These are phyloP conservation scores for Gastrodia elata DNA, from an alignment of 106 monocot species.

Conservation along the genomic window DNA sequence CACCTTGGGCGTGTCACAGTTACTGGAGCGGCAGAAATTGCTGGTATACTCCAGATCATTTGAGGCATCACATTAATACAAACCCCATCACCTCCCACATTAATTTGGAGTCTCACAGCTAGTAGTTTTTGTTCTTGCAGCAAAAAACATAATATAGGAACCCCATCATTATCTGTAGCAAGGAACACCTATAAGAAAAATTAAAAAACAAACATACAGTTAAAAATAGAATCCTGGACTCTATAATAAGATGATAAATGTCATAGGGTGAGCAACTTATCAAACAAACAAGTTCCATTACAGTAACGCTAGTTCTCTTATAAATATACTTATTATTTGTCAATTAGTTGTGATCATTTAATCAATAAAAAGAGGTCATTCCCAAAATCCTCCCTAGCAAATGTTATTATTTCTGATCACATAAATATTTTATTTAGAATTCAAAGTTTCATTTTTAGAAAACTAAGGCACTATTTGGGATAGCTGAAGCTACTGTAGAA, in stretches of 20 bases:
- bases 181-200: conserved; percentile 60
- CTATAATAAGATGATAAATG: background rate
- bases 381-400: too few relatives aligned
- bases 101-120: conserved; percentile 60
- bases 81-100: conserved; percentile 42
- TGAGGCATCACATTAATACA: conserved; percentile 60
- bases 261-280: background rate
- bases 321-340: background rate
- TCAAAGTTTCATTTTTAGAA: too few relatives aligned
- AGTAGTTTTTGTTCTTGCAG: conserved; percentile 78
- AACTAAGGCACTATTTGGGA: too few relatives aligned
- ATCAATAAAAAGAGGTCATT: too few relatives aligned
- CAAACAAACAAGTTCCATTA: background rate
- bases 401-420: too few relatives aligned
- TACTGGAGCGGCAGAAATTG: conserved; percentile 73
- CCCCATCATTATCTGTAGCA: conserved; percentile 75
- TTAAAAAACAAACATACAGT: background rate
- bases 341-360: too few relatives aligned
- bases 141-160: conserved; percentile 70
- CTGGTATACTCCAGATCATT: conserved; percentile 68
- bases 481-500: too few relatives aligned
- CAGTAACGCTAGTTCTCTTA: background rate
- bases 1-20: conserved; percentile 84
- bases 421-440: too few relatives aligned
- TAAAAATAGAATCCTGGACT: background rate